Evolutionary conservation across 805 yeast species (phyloP).

Genomic region (Debaryomyces hansenii): DNA sequence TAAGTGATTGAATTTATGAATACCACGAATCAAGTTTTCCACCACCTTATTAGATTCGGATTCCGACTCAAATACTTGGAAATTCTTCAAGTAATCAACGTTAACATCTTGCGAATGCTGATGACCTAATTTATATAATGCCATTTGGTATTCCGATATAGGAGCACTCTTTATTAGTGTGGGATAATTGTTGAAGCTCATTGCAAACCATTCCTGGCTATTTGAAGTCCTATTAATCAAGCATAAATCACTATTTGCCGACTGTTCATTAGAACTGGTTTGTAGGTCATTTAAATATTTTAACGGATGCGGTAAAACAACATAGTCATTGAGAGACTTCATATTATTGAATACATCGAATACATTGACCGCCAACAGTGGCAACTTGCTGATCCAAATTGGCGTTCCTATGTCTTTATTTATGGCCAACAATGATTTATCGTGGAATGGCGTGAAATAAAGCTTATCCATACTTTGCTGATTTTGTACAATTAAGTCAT

Average conservation of each 20-base stretch:
- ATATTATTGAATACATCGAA: slow-evolving; percentile 64
- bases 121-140: slow-evolving; percentile 26
- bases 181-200: slow-evolving; percentile 77
- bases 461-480: slow-evolving; percentile 66
- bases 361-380: slow-evolving; percentile 70
- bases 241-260: slow-evolving; percentile 36
- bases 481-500: slow-evolving; percentile 44
- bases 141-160: slow-evolving; percentile 57
- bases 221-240: slow-evolving; percentile 68
- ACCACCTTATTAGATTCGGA: slow-evolving; percentile 13
- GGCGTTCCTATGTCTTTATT: slow-evolving; percentile 69
- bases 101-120: slow-evolving; percentile 12
- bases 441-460: slow-evolving; percentile 82
- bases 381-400: slow-evolving; percentile 74
- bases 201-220: slow-evolving; percentile 78
- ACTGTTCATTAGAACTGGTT: slow-evolving; percentile 16
- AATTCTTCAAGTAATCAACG: slow-evolving; percentile 15
- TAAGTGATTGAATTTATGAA: slow-evolving; percentile 32
- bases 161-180: slow-evolving; percentile 82
- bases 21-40: slow-evolving; percentile 32
- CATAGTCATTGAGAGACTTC: slow-evolving; percentile 29
- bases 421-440: slow-evolving; percentile 73
- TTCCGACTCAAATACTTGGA: slow-evolving; percentile 14
- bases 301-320: slow-evolving; percentile 71
- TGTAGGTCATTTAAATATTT: slow-evolving; percentile 38